phyloP scores from a whole-genome alignment of 2,329 filamentous ascomycete genomes.

The Ophiostoma triangulosporum region DNA sequence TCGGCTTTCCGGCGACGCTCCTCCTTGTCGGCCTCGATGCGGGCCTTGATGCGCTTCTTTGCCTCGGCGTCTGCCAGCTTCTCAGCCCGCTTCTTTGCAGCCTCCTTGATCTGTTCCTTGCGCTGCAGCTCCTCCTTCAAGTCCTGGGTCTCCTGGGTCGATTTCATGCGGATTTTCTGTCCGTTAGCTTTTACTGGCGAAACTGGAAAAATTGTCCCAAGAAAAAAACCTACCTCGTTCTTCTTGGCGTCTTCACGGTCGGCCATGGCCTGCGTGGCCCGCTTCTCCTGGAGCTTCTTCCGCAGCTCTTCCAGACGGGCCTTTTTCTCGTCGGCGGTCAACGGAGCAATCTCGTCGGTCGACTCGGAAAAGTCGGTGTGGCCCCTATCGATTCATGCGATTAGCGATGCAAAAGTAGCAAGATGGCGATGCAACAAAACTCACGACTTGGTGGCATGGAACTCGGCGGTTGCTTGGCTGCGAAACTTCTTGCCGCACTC shows the following conservation, averaged over 20 bases:
- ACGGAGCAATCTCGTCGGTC: constrained; percentile 75
- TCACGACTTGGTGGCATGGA: constrained; percentile 77
- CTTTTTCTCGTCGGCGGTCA: constrained; percentile 87
- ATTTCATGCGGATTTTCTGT: constrained; percentile 66
- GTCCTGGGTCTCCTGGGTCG: constrained; percentile 78
- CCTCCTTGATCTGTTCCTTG: constrained; percentile 88
- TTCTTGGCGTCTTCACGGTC: constrained; percentile 73
- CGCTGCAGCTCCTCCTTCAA: constrained; percentile 76
- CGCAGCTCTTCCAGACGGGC: constrained; percentile 63
- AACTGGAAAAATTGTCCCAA: neutral
- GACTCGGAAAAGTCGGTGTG: constrained; percentile 90
- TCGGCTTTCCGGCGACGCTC: constrained; percentile 78
- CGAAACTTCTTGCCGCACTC: constrained; percentile 89
- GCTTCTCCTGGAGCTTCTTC: constrained; percentile 58
- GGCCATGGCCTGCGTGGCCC: constrained; percentile 48
- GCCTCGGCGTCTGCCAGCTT: constrained; percentile 76
- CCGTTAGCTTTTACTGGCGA: neutral
- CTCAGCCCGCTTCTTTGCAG: constrained; percentile 72
- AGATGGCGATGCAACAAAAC: constrained; percentile 17
- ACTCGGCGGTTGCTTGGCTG: constrained; percentile 68
- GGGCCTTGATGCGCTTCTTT: constrained; percentile 78
- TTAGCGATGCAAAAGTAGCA: neutral
- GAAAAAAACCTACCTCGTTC: constrained; percentile 56
- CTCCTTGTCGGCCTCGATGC: constrained; percentile 90
- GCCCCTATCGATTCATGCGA: constrained; percentile 33